Base-by-base conservation (phyloP, 331 rosid species). In the Stylosanthes scabra region DNA sequence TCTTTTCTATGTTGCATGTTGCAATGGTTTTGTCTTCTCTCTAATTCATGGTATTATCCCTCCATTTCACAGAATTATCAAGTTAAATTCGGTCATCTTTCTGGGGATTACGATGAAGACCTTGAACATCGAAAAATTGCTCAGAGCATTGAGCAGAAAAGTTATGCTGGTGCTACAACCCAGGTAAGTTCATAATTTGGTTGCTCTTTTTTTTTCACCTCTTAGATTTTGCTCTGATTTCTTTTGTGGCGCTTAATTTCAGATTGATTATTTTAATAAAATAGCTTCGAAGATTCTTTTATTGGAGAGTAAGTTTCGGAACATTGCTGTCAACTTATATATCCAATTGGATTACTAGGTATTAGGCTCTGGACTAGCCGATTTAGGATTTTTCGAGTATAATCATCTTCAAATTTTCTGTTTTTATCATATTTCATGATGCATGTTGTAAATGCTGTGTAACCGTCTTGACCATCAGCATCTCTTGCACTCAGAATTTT, bases 121-220 rank as follows among this genome's bases (percentile, higher is more conserved):
- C 65, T 15, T 59, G 89, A 82, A 74, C 79, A 80, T 34, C 50
- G 13, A 74, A 86, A 86, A 73, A 69, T 82, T 50, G 87, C 85
- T 66, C 77, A 77, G 1, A 75, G 79, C 76, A 72, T 83, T 72
- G 93, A 83, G 78, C 83, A 84, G 62, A 86, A 88, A 86, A 74
- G 79, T 66, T 88, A 72, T 67, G 47, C 80, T 68, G 82, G 75
- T 66, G 93, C 90, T 59, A 80, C 78, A 52, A 83, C 67, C 74
- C 83, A 82, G 90, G 91, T 88, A 66, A 42, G n/a, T 49, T 50
- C 20, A 31, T 37, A 39, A 9, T 54, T 3, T 4, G 47, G 60
- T 10, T 4, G 34, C 7, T 9, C 72, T n/a, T 67, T 31, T 8
- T 6, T 5, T 8, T 67, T 67, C 31, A 31, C 9, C 2, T 8